Base-by-base conservation (phyloP, 768 basidiomycete species). In the Boletus reticulatus region DNA sequence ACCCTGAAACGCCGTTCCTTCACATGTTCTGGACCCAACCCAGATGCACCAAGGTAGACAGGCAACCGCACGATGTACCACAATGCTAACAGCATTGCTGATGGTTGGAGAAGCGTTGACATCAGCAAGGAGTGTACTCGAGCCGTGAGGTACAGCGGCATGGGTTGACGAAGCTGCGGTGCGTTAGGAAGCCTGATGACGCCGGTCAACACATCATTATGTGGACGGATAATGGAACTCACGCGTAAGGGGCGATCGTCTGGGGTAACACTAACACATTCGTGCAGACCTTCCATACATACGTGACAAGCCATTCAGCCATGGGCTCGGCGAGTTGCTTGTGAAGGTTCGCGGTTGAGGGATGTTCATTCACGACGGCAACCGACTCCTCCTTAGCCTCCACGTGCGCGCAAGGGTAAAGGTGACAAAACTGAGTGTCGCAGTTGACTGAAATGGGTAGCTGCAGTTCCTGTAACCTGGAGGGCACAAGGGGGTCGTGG, bases 1-100 rank as follows among this genome's bases (percentile, higher is more conserved):
- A 72, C 74, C 64, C 88, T 81, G 69, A 92, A 90, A 9, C 76
- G 79, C 43, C 73, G 73, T 64, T 88, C 88, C 62, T 85, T 87
- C 36, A 71, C 71, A 41, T 78, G 75, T 56, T 85, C 85, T 16
- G 75, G 61, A 39, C 78, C 75, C 46, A 87, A 74, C 20, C 75
- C 70, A 39, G 77, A 70, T 4, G 78, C 80, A 24, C 78, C 80
- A 61, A 88, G 83, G 65, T 80, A 87, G 12, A 88, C 81, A 11
- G 90, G 90, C 19, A 92, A 76, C 47, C 83, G 85, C 37, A 83
- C 83, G 50, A 92, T 89, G 67, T 92, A 92, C 89, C 90, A 92
- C 43, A 92, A 60, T 4, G 88, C 86, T 50, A 92, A 74, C 57
- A 92, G 78, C 44, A 91, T 80, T 31, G 87, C 90, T 8, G 89